phyloP scores from a whole-genome alignment of 2,329 filamentous ascomycete species.

The Fusarium nodosum region DNA sequence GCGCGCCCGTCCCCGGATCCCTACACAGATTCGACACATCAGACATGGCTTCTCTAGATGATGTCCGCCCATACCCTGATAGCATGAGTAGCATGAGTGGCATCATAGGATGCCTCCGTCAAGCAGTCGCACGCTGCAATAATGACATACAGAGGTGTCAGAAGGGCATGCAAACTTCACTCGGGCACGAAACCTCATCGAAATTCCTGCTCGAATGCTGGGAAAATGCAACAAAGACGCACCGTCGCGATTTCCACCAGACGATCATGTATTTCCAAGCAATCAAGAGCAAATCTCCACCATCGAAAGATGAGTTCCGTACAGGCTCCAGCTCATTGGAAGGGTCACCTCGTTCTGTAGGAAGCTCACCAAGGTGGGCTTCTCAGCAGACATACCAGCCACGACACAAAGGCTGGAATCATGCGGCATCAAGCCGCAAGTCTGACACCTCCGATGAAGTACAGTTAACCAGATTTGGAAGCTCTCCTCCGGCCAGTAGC shows the following conservation, averaged over 20 bases:
- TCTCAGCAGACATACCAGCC: too few relatives aligned
- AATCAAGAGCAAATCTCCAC: not conserved
- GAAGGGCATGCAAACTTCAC: too few relatives aligned
- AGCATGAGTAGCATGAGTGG: too few relatives aligned
- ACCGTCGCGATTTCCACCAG: not conserved
- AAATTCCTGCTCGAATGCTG: not conserved
- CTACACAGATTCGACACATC: not conserved
- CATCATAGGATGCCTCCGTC: not conserved
- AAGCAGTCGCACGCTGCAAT: not conserved
- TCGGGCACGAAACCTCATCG: not conserved
- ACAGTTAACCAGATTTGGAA: not conserved
- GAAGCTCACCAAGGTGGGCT: too few relatives aligned
- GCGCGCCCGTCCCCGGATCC: not conserved
- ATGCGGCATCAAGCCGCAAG: too few relatives aligned
- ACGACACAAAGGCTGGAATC: too few relatives aligned
- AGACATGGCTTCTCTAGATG: not conserved
- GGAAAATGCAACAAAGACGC: not conserved
- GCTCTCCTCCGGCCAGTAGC: not conserved
- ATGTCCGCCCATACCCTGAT: not conserved
- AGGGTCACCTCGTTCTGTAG: not conserved
- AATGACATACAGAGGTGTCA: not conserved
- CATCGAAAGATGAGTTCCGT: not conserved
- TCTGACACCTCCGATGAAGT: too few relatives aligned
- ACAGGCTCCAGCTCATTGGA: not conserved
- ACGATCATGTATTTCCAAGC: not conserved